Evolutionary conservation across 2,329 filamentous ascomycete species (phyloP).

Genomic region (Eutypa lata): DNA sequence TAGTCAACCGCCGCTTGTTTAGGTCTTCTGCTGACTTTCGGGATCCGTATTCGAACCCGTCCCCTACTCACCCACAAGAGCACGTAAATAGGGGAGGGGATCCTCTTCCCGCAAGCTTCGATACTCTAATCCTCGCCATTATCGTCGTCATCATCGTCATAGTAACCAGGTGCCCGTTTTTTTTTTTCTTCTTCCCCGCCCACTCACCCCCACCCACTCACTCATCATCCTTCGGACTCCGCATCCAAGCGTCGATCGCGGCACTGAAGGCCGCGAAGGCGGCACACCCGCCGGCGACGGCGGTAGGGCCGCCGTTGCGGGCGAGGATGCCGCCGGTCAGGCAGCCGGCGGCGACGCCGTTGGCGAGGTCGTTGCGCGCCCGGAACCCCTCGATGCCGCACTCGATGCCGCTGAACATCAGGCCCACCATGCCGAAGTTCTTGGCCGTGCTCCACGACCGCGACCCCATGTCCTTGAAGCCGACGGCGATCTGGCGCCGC

Average conservation of each 20-base stretch:
- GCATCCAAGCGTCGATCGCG: conserved; percentile 90
- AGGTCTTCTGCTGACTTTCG: no score
- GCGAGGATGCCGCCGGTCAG: conserved; percentile 87
- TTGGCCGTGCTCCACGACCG: conserved; percentile 81
- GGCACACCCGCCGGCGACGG: conserved; percentile 79
- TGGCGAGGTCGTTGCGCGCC: conserved; percentile 89
- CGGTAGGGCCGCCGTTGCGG: conserved; percentile 83
- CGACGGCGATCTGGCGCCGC: conserved; percentile 75
- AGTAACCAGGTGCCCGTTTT: no score
- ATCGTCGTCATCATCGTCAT: no score
- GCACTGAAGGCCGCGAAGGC: conserved; percentile 92
- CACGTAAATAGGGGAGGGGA: conserved; percentile 16
- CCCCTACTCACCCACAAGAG: not conserved
- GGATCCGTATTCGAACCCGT: no score
- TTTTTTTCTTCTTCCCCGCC: not conserved
- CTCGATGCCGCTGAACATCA: conserved; percentile 87
- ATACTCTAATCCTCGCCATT: conserved; percentile 9
- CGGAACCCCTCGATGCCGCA: conserved; percentile 91
- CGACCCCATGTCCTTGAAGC: conserved; percentile 92
- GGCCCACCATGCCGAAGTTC: conserved; percentile 93
- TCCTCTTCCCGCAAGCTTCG: no score
- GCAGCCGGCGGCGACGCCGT: conserved; percentile 85
- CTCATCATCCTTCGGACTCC: conserved; percentile 66
- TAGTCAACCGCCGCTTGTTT: not conserved
- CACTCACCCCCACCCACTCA: no score